Evolutionary conservation across 495 filamentous ascomycete species (phyloP), one percentile per base, ranked within the genome.

Genomic region (Thermochaetoides thermophila): DNA sequence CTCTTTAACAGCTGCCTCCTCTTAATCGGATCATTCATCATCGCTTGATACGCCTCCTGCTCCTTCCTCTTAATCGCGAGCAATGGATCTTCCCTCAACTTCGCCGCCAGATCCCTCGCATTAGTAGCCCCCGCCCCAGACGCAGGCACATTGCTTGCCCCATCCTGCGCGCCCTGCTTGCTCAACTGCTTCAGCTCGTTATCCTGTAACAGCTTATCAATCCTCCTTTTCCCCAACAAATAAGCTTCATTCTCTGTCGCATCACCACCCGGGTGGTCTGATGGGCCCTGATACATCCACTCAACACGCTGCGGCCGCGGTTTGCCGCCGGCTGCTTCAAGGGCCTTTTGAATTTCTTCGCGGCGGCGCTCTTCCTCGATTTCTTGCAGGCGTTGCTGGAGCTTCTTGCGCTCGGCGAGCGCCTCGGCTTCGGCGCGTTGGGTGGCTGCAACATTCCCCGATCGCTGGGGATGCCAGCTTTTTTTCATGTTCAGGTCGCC

Each of bases 401-500:
- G 84, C 24, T 75, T 73, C 57, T 95, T 95, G 53, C 89, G 78
- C 61, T 96, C 91, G 29, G 91, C 83, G 1, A 99, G 72, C n/a
- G 89, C 89, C 42, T 81, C 79, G 50, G 89, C 75, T 49, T 99
- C 86, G 37, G 51, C 51, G 15, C 51, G 52, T 13, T 48, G 38
- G n/a, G 50, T 53, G 4, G 52, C 52, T 24, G 52, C 52, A 30
- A 55, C 27, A 37, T 55, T 55, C 44, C 44, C 49, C 21, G 50
- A 51, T 14, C 52, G 47, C 31, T 53, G 49, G 49, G 46, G 49
- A 51, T 97, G 87, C 80, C 86, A 97, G 65, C 81, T 87, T 68
- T 99, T 99, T 63, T 99, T 99, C 45, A 93, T 61, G 45, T 94
- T 92, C 50, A 94, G 63, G 64, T 92, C 84, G 45, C 81, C 79